Evolutionary conservation across 225 moss, liverwort and hornwort genomes (phyloP), one percentile per base, ranked within the genome.

Genomic region (Pseudoscleropodium purum): DNA sequence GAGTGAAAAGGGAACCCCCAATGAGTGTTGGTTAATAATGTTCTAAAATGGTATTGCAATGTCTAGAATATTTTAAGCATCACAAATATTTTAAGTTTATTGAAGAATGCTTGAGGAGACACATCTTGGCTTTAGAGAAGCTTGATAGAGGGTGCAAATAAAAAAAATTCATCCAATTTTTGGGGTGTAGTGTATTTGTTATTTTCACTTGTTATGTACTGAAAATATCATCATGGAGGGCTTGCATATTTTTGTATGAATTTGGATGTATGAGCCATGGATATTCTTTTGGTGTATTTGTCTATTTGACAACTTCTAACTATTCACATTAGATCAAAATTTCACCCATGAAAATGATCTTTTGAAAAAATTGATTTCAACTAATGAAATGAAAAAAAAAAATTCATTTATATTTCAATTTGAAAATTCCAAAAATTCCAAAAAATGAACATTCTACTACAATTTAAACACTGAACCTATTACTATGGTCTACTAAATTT

Each of bases 41-140:
- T 16, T 17, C 16, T 4, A 2, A 1, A 4, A 63, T 82, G 47
- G 13, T 62, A 23, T 61, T 30, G 30, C 30, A 14, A 41, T 81
- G 20, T 13, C 13, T 1, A 13, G 0, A 33, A 47, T 49, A n/a
- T 68, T 23, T 7, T 21, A 23, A 14, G 3, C 8, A 39, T 25
- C 5, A 8, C 8, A 25, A 7, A 24, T 69, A 24, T 24, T 69
- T n/a, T 25, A 69, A n/a, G 7, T 39, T 25, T 13, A 7, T 7
- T 2, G 1, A 4, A 0, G 11, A 39, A 25, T 1, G 6, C 3
- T 4, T 2, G 2, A 25, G 4, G 4, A 70, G 14, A 15, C 3
- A 15, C 3, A 9, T 70, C 26, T 7, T 41, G 5, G 15, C 24
- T 15, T 26, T 15, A 0, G 16, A 6, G 5, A 73, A 64, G 30